Evolutionary conservation across 116 monocot species (phyloP).

Genomic region (Cymodocea nodosa): DNA sequence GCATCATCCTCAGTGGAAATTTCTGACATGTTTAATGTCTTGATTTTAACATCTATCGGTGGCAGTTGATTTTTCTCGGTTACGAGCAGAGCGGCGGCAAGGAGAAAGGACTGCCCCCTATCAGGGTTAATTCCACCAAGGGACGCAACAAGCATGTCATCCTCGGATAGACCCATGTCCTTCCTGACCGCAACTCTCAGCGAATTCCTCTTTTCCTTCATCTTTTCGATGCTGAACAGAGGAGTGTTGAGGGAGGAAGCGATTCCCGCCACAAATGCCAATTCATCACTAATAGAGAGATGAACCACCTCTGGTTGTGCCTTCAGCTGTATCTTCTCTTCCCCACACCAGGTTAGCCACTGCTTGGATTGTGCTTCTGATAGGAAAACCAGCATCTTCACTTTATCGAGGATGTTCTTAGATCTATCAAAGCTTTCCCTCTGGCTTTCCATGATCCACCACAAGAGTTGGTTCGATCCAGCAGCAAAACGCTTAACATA

Average conservation of each 20-base stretch:
- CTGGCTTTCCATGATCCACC: constrained; percentile 98
- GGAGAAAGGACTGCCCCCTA: constrained; percentile 67
- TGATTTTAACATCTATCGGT: constrained; percentile 26
- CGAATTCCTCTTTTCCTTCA: constrained; percentile 47
- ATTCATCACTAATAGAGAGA: constrained; percentile 84
- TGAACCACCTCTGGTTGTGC: constrained; percentile 52
- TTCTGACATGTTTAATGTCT: constrained; percentile 18
- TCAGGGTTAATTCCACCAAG: constrained; percentile 78
- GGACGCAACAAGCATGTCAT: constrained; percentile 68
- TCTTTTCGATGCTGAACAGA: constrained; percentile 43
- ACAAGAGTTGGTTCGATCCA: constrained; percentile 61
- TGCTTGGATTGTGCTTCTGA: constrained; percentile 66
- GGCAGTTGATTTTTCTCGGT: constrained; percentile 31
- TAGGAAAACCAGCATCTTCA: constrained; percentile 63
- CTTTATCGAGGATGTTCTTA: constrained; percentile 57
- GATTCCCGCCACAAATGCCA: constrained; percentile 83
- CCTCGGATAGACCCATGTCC: constrained; percentile 72
- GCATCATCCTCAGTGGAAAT: constrained; percentile 20
- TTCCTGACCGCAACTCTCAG: constrained; percentile 59
- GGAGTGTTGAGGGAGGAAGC: constrained; percentile 65
- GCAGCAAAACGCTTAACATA: constrained; percentile 43
- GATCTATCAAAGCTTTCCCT: constrained; percentile 74
- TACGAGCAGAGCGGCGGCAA: constrained; percentile 55
- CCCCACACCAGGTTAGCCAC: constrained; percentile 83
- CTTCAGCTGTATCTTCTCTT: constrained; percentile 57